phyloP scores from a whole-genome alignment of 2,329 filamentous ascomycete genomes.

The Periconia macrospinosa region DNA sequence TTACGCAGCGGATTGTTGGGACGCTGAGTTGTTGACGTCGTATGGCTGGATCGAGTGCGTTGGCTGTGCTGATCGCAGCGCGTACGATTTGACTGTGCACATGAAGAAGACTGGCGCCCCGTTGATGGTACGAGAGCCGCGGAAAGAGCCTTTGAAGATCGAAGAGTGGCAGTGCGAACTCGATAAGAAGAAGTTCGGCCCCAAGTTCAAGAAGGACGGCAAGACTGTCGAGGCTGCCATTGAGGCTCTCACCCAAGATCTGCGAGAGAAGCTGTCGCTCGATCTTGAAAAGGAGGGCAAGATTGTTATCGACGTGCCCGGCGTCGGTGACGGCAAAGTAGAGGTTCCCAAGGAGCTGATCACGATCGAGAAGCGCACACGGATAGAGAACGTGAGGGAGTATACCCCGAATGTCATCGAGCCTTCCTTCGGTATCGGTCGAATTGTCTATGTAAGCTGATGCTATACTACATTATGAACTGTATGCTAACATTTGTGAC shows the following conservation, averaged over 20 bases:
- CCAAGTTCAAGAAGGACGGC: constrained; percentile 87
- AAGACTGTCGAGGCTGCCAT: constrained; percentile 82
- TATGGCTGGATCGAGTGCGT: constrained; percentile 99
- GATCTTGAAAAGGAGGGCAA: constrained; percentile 74
- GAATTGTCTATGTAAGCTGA: constrained; percentile 73
- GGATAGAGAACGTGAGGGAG: constrained; percentile 81
- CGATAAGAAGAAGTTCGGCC: constrained; percentile 95
- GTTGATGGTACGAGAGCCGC: constrained; percentile 79
- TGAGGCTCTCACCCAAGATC: constrained; percentile 73
- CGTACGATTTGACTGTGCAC: constrained; percentile 91
- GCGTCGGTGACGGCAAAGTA: constrained; percentile 69
- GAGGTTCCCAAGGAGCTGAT: constrained; percentile 79
- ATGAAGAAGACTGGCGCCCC: constrained; percentile 88
- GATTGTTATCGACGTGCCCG: constrained; percentile 73
- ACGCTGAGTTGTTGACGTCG: constrained; percentile 87
- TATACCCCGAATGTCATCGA: constrained; percentile 97
- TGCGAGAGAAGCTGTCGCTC: constrained; percentile 77
- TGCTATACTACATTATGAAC: neutral
- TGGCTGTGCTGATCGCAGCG: constrained; percentile 92
- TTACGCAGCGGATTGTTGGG: constrained; percentile 97
- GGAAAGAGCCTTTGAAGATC: constrained; percentile 74
- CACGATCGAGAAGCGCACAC: constrained; percentile 79
- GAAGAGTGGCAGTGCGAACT: constrained; percentile 88
- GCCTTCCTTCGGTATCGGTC: constrained; percentile 94
- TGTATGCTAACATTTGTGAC: constrained; percentile 60